Conservation (phyloP, 129 eudicot genomes). For the Centella asiatica region DNA sequence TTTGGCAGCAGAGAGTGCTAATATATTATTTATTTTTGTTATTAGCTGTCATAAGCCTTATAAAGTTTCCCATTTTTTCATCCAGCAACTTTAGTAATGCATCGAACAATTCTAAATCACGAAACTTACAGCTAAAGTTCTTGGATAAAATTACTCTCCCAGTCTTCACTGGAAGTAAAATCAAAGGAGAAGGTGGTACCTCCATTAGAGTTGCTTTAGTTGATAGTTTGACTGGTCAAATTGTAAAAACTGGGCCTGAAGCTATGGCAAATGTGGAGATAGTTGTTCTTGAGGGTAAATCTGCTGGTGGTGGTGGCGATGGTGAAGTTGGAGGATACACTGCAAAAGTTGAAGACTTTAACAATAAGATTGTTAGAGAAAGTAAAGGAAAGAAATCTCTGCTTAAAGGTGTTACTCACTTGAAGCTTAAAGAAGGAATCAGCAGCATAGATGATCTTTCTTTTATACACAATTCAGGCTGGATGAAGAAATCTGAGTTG, state of each 20-base stretch:
- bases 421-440: conserved; percentile 45
- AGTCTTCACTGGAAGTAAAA: conserved; percentile 40
- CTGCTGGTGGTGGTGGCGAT: conserved; percentile 15
- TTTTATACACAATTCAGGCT: conserved; percentile 37
- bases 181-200: conserved; percentile 36
- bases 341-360: conserved; percentile 29
- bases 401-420: conserved; percentile 28
- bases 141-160: conserved; percentile 32
- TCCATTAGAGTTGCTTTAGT: conserved; percentile 35
- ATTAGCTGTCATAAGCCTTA: neutral
- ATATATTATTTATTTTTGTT: neutral
- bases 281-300: conserved; percentile 38
- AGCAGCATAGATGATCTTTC: conserved; percentile 24
- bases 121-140: conserved; percentile 40
- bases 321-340: conserved; percentile 20
- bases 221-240: conserved; percentile 25
- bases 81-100: neutral
- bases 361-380: conserved; percentile 27
- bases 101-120: conserved; percentile 9
- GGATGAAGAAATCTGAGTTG: conserved; percentile 35
- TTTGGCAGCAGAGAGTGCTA: too few relatives aligned
- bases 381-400: conserved; percentile 44
- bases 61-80: neutral
- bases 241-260: conserved; percentile 37
- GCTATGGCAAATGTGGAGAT: conserved; percentile 46